Evolutionary conservation across 192 early-diverging fungal species (phyloP), one percentile per base, ranked within the genome.

Genomic region (Linnemannia zychae): DNA sequence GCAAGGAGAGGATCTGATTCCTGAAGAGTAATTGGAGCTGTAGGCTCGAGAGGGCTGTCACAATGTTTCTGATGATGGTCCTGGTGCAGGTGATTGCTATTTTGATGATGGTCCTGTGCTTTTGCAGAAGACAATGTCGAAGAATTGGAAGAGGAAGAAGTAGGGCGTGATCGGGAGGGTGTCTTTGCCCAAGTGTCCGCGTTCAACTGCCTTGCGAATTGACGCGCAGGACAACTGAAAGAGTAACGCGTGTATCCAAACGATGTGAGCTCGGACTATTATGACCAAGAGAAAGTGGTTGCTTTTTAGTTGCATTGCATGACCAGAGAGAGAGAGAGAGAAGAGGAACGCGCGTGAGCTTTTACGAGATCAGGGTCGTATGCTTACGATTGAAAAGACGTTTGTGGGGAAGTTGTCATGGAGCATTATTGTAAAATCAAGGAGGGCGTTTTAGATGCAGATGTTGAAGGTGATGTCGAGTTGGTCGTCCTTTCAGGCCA

Each of bases 181-280:
- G 71, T 15, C 24, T 68, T 85, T 53, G 74, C 22, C 57, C 68
- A 48, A 28, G 7, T 76, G 44, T 77, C 75, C 28, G 78, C 77
- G 63, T 79, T 76, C 33, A 85, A 74, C 50, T 75, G 77, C 18
- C 74, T 77, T 18, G 77, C 73, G 48, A 85, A 72, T 28, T 79
- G 77, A 22, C 77, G 63, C 60, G 31, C 71, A 13, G 83, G 48
- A 34, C 74, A 85, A n/a, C 50, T 60, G 70, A 76, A 72, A 4
- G 83, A 50, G 65, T 85, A 85, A 50, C 83, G 83, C 63, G 83
- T 85, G 74, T 75, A 85, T 79, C 77, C 76, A 75, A 85, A 85
- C 47, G 77, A 68, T n/a, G 83, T 75, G 40, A 85, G 83, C 37
- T 85, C 83, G 37, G 83, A 79, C 83, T 85, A 79, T 72, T 6